Conservation (phyloP, 2,329 filamentous ascomycete genomes). For the Diaporthe australafricana region DNA sequence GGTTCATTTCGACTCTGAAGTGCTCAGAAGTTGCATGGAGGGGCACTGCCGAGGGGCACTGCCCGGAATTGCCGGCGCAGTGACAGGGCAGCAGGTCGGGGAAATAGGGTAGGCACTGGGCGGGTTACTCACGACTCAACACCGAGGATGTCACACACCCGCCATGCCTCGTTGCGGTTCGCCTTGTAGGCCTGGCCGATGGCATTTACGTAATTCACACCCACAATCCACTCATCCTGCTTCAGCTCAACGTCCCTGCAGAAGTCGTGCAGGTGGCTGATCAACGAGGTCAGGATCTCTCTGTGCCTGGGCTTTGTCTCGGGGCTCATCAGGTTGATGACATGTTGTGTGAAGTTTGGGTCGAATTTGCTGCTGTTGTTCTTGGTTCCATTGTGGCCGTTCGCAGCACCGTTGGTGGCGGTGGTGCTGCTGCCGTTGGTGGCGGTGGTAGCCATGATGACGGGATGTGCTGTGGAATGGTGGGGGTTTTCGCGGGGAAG, state of each 20-base stretch:
- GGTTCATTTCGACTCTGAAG: neutral
- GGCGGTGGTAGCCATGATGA: slow-evolving; percentile 17
- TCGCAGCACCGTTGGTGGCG: slow-evolving; percentile 16
- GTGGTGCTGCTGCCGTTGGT: slow-evolving; percentile 5
- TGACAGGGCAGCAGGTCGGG: neutral
- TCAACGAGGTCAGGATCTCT: slow-evolving; percentile 65
- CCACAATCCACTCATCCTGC: slow-evolving; percentile 71
- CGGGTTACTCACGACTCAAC: slow-evolving; percentile 57
- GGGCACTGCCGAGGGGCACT: neutral
- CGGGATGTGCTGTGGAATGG: neutral
- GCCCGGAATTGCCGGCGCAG: neutral
- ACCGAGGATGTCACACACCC: slow-evolving; percentile 72
- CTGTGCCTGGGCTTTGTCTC: slow-evolving; percentile 67
- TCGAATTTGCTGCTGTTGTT: slow-evolving; percentile 35
- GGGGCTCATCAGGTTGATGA: slow-evolving; percentile 70
- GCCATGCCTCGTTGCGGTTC: slow-evolving; percentile 72
- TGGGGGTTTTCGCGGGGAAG: slow-evolving; percentile 12
- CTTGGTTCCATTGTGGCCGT: slow-evolving; percentile 11
- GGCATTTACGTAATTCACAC: slow-evolving; percentile 67
- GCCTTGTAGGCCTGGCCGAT: slow-evolving; percentile 68
- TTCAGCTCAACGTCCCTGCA: slow-evolving; percentile 72
- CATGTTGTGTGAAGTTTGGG: slow-evolving; percentile 66
- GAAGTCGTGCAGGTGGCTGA: slow-evolving; percentile 73
- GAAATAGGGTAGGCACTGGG: neutral
- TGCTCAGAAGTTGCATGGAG: neutral